Percentiles rank a stretch among this genome's conserved stretches.
Conservation (phyloP, 2,329 filamentous ascomycete species). For the Fusarium buxicola region DNA sequence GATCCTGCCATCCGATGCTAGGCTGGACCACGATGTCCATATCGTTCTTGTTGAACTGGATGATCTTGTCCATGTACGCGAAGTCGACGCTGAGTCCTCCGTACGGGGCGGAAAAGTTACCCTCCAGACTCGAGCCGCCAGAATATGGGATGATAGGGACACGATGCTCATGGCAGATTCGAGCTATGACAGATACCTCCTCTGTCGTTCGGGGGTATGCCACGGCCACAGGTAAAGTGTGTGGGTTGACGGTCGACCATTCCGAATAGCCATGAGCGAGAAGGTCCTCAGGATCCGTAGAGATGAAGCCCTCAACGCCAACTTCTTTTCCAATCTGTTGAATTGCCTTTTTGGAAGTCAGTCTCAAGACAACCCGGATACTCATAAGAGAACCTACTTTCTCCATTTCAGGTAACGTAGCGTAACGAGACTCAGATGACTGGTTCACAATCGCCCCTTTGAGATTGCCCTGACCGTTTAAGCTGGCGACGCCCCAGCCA, state of each 20-base stretch:
- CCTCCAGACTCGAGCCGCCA: slow-evolving; percentile 87
- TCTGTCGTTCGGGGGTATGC: slow-evolving; percentile 71
- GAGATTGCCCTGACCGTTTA: slow-evolving; percentile 27
- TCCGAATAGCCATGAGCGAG: slow-evolving; percentile 74
- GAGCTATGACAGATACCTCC: slow-evolving; percentile 69
- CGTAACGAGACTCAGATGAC: slow-evolving; percentile 51
- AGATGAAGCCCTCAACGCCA: slow-evolving; percentile 67
- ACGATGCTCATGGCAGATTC: slow-evolving; percentile 80
- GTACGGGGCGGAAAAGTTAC: slow-evolving; percentile 87
- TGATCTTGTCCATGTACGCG: slow-evolving; percentile 83
- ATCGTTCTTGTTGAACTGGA: slow-evolving; percentile 84
- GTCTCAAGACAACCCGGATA: neutral
- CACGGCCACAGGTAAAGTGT: slow-evolving; percentile 71
- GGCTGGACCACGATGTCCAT: slow-evolving; percentile 96
- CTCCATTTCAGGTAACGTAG: slow-evolving; percentile 57
- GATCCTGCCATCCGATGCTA: slow-evolving; percentile 89
- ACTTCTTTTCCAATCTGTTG: slow-evolving; percentile 64
- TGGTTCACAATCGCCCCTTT: slow-evolving; percentile 30
- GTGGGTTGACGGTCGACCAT: slow-evolving; percentile 72
- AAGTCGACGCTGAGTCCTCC: slow-evolving; percentile 94
- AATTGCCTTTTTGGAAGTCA: slow-evolving; percentile 59
- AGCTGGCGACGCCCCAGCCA: slow-evolving; percentile 56
- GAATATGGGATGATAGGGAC: slow-evolving; percentile 90
- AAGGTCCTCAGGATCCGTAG: slow-evolving; percentile 71
- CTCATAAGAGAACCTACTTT: slow-evolving; percentile 45